Conservation (phyloP, 768 basidiomycete species). For the Panaeolus papilionaceus region DNA sequence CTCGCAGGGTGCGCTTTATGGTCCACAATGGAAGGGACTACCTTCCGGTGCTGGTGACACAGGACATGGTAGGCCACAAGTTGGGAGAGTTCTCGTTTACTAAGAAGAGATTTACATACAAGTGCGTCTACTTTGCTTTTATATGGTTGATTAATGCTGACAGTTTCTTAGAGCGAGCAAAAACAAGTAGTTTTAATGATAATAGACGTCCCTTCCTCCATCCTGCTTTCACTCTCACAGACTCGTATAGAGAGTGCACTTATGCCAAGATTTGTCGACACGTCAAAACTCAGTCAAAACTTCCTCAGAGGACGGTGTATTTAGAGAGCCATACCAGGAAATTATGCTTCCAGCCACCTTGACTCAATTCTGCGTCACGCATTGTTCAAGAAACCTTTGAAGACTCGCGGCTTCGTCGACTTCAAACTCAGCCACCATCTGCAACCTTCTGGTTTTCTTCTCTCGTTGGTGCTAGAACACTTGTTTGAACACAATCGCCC, state of each 20-base stretch:
- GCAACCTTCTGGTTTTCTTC: no score
- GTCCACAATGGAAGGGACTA: slow-evolving; percentile 97
- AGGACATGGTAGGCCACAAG: slow-evolving; percentile 99
- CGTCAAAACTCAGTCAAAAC: no score
- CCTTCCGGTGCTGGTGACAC: slow-evolving; percentile 83
- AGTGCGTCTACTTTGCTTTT: slow-evolving; percentile 55
- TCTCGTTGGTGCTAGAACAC: no score
- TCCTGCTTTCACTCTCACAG: not conserved
- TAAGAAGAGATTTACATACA: slow-evolving; percentile 85
- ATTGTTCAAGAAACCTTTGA: no score
- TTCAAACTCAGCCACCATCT: no score
- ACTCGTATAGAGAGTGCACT: not conserved
- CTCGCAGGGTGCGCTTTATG: slow-evolving; percentile 76
- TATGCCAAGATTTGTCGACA: no score
- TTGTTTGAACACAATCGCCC: no score
- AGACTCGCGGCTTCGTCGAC: no score
- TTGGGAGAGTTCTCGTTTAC: slow-evolving; percentile 94
- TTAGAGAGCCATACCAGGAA: no score
- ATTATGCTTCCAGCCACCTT: no score
- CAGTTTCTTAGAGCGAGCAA: not conserved
- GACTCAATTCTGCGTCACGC: no score
- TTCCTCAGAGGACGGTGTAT: not conserved
- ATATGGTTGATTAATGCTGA: not conserved
- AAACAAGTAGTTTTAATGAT: slow-evolving; percentile 9
- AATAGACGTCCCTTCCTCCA: not conserved